Percentiles rank a stretch among this genome's conserved stretches.
Conservation (phyloP, 2,329 filamentous ascomycete species). For the Alternaria gaisen region DNA sequence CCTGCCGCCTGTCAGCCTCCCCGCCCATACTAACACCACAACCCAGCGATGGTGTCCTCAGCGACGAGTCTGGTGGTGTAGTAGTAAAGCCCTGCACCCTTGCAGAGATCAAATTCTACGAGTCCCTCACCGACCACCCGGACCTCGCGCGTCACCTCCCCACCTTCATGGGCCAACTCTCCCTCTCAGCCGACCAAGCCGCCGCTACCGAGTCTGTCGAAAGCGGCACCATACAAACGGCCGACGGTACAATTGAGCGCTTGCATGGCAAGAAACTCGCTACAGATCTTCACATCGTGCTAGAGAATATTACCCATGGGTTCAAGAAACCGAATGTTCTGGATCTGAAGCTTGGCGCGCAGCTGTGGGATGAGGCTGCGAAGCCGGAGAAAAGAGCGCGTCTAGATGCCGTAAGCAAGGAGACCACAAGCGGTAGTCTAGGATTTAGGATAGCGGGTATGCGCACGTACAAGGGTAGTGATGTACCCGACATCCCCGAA, state of each 20-base stretch:
- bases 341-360: constrained; percentile 88
- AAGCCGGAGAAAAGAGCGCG: constrained; percentile 65
- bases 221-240: constrained; percentile 40
- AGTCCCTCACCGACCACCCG: constrained; percentile 73
- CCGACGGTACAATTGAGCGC: constrained; percentile 39
- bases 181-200: constrained; percentile 56
- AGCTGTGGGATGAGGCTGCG: constrained; percentile 82
- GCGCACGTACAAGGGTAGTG: constrained; percentile 62
- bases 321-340: constrained; percentile 89
- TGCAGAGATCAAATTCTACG: constrained; percentile 89
- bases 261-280: constrained; percentile 71
- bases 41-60: constrained; percentile 85
- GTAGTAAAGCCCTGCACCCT: constrained; percentile 94
- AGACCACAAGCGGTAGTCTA: constrained; percentile 67
- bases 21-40: constrained; percentile 10
- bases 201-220: constrained; percentile 28
- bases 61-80: constrained; percentile 80
- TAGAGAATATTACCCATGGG: constrained; percentile 83
- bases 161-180: constrained; percentile 80
- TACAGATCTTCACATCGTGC: constrained; percentile 81
- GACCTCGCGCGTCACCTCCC: constrained; percentile 85
- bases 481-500: constrained; percentile 29
- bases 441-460: constrained; percentile 73
- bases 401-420: constrained; percentile 66
- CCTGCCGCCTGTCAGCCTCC: constrained; percentile 6